Evolutionary conservation across 495 filamentous ascomycete species (phyloP).

Genomic region (Geopyxis carbonaria): DNA sequence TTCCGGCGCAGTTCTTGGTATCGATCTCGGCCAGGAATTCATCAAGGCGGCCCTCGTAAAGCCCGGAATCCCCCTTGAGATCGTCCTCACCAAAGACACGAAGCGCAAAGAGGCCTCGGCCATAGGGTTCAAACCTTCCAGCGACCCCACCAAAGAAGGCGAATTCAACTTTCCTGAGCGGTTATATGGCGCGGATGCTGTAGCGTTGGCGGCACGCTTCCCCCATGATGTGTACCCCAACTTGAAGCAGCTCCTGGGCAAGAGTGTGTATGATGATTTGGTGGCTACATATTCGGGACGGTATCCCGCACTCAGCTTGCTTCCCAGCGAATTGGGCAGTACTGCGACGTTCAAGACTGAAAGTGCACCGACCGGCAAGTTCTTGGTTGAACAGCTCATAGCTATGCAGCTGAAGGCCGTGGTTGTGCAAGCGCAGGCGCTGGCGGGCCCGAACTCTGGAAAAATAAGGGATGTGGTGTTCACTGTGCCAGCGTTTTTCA

Average conservation of each 20-base stretch:
- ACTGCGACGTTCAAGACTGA: constrained; percentile 61
- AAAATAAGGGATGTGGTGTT: constrained; percentile 66
- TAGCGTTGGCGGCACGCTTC: constrained; percentile 71
- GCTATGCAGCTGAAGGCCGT: constrained; percentile 93
- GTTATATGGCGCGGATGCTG: constrained; percentile 77
- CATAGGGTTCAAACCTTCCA: constrained; percentile 77
- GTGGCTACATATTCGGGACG: constrained; percentile 50
- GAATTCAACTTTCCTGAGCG: constrained; percentile 57
- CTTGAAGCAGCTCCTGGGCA: constrained; percentile 68
- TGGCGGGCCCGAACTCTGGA: constrained; percentile 58
- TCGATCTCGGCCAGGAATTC: constrained; percentile 93
- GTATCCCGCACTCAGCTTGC: constrained; percentile 51
- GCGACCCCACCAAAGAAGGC: constrained; percentile 38
- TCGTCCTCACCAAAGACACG: constrained; percentile 96
- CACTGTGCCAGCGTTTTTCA: constrained; percentile 84
- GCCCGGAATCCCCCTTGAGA: constrained; percentile 93
- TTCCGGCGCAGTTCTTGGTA: constrained; percentile 62
- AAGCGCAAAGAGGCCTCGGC: constrained; percentile 87
- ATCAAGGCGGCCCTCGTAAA: constrained; percentile 95
- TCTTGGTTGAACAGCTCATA: constrained; percentile 79
- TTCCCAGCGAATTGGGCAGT: constrained; percentile 39
- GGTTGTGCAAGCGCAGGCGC: constrained; percentile 62
- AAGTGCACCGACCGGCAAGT: constrained; percentile 49
- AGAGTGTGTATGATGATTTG: constrained; percentile 42
- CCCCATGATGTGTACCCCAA: constrained; percentile 89